Evolutionary conservation across 163 green algal genomes (phyloP).

Genomic region (Volvox carteri): DNA sequence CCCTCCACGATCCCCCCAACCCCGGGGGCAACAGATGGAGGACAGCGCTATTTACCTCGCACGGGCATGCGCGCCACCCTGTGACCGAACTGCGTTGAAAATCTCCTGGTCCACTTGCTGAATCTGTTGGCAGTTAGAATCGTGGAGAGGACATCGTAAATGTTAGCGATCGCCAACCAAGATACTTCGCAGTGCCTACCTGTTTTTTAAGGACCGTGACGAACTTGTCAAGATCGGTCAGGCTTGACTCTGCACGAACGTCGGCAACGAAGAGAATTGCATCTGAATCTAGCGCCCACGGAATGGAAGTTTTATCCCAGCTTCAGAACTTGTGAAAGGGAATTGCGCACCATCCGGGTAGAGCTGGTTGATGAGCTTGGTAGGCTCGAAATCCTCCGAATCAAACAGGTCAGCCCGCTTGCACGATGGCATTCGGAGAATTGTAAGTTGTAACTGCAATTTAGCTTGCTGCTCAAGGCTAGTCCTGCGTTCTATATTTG

Average conservation of each 20-base stretch:
- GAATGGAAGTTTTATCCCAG: background rate
- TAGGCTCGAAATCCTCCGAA: conserved; percentile 80
- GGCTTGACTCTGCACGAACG: conserved; percentile 77
- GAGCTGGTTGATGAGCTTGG: conserved; percentile 87
- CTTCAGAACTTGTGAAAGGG: no score
- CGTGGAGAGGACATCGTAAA: background rate
- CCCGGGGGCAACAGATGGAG: background rate
- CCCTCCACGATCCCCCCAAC: no score
- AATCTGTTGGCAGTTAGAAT: conserved; percentile 75
- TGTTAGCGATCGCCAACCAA: background rate
- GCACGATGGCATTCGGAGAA: conserved; percentile 31
- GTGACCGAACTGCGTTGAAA: conserved; percentile 86
- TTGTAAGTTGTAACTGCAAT: no score
- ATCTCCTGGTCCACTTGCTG: conserved; percentile 92
- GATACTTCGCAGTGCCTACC: conserved; percentile 56
- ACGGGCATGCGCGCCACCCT: conserved; percentile 82
- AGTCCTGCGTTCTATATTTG: no score
- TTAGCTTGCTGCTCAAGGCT: no score
- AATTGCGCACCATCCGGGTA: conserved; percentile 86
- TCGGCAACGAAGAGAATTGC: background rate
- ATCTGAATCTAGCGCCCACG: background rate
- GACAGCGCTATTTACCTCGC: conserved; percentile 66
- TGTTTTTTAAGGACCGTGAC: conserved; percentile 79
- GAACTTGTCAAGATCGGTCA: conserved; percentile 84
- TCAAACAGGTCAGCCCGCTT: conserved; percentile 80